Conservation (phyloP, 495 filamentous ascomycete species). For the Ascodesmis nigricans region DNA sequence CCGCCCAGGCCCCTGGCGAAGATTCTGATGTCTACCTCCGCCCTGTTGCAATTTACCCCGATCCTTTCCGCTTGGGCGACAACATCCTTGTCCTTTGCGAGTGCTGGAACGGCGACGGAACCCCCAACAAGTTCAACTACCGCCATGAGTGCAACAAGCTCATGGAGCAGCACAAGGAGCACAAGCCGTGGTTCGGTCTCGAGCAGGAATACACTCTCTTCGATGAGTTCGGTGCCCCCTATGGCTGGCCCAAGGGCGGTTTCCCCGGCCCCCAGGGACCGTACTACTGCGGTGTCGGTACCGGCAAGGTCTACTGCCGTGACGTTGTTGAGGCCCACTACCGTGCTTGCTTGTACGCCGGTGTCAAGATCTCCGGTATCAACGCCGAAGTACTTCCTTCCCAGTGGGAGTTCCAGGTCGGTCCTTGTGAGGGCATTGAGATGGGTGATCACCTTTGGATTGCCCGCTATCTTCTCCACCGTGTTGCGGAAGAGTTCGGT, state of each 20-base stretch:
- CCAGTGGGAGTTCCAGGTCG: slow-evolving; percentile 99
- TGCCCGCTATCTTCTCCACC: slow-evolving; percentile 86
- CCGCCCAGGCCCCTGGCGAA: slow-evolving; percentile 79
- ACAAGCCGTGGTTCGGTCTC: slow-evolving; percentile 91
- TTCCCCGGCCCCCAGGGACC: slow-evolving; percentile 94
- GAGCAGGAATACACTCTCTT: slow-evolving; percentile 97
- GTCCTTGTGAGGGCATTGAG: slow-evolving; percentile 78
- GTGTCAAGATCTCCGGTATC: slow-evolving; percentile 88
- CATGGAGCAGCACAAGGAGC: slow-evolving; percentile 66
- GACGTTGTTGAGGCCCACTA: slow-evolving; percentile 98
- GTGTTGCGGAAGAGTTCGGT: slow-evolving; percentile 92
- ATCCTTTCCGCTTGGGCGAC: slow-evolving; percentile 65
- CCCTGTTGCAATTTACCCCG: slow-evolving; percentile 73
- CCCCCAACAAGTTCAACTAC: slow-evolving; percentile 97
- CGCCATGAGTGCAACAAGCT: slow-evolving; percentile 69
- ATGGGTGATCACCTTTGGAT: slow-evolving; percentile 97
- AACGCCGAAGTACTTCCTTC: slow-evolving; percentile 98
- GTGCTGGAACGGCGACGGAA: slow-evolving; percentile 90
- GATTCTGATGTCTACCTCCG: slow-evolving; percentile 97
- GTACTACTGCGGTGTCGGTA: slow-evolving; percentile 98
- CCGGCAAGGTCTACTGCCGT: slow-evolving; percentile 92
- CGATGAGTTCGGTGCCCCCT: slow-evolving; percentile 64
- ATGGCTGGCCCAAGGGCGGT: slow-evolving; percentile 89
- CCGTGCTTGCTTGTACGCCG: slow-evolving; percentile 83
- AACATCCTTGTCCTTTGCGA: slow-evolving; percentile 90